phyloP scores from a whole-genome alignment of 2,329 filamentous ascomycete genomes.

The Neocatenulostroma microsporum region DNA sequence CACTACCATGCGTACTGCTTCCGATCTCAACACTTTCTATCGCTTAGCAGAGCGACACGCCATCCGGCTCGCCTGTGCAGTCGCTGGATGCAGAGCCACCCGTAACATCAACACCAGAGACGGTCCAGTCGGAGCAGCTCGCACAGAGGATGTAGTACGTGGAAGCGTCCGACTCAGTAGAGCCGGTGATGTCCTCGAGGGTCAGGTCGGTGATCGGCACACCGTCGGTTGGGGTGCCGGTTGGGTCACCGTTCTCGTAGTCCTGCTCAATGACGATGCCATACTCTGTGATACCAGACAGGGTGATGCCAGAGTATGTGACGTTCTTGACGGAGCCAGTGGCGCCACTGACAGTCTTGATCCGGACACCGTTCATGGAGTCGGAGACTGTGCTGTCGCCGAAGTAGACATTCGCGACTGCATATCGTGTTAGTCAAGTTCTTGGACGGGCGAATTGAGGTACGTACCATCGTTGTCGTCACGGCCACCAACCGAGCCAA shows the following conservation, averaged over 20 bases:
- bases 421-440: too few species aligned
- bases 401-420: slow-evolving; percentile 43
- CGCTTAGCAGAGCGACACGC: too few species aligned
- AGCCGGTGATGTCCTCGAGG: slow-evolving; percentile 38
- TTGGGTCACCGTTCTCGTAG: slow-evolving; percentile 45
- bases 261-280: slow-evolving; percentile 54
- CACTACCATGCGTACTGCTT: too few species aligned
- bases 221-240: slow-evolving; percentile 26
- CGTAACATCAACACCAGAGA: slow-evolving; percentile 42
- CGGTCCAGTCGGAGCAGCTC: slow-evolving; percentile 48
- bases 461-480: slow-evolving; percentile 40
- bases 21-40: too few species aligned
- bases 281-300: slow-evolving; percentile 46
- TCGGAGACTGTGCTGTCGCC: slow-evolving; percentile 37
- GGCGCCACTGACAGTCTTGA: slow-evolving; percentile 45
- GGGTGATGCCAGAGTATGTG: slow-evolving; percentile 47
- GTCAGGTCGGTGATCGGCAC: slow-evolving; percentile 46
- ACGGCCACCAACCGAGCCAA: slow-evolving; percentile 49
- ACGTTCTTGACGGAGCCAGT: slow-evolving; percentile 47
- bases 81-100: slow-evolving; percentile 42
- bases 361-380: slow-evolving; percentile 43
- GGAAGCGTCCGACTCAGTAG: slow-evolving; percentile 31
- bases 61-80: slow-evolving; percentile 35
- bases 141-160: slow-evolving; percentile 49
- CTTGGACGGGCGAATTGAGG: too few species aligned